Percentiles rank a stretch among this genome's conserved stretches.
Evolutionary conservation across 441 rosid genomes (phyloP).

Genomic region (Populus tomentosa): DNA sequence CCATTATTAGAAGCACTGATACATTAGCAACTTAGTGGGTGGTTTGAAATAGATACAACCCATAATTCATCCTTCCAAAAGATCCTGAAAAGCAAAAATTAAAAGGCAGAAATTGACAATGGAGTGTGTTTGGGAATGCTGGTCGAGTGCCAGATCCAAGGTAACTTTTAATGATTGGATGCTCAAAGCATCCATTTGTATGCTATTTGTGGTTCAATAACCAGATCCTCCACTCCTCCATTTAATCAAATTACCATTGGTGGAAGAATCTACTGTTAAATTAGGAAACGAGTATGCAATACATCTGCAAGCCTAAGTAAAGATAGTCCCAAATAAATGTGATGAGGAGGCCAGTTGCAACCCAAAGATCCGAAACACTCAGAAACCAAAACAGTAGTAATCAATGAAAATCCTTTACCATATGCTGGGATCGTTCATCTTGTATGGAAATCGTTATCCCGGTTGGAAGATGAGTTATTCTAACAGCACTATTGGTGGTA

Average conservation of each 20-base stretch:
- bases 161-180: not conserved
- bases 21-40: not conserved
- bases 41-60: not conserved
- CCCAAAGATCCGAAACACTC: not conserved
- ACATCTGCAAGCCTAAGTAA: not conserved
- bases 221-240: not conserved
- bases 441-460: conserved; percentile 84
- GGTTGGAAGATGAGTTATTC: conserved; percentile 72
- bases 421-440: conserved; percentile 96
- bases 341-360: not conserved
- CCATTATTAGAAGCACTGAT: not conserved
- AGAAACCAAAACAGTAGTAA: not conserved
- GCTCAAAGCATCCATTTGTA: not conserved
- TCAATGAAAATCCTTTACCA: conserved; percentile 44
- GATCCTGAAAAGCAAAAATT: not conserved
- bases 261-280: not conserved
- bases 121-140: not conserved
- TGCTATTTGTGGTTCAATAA: not conserved
- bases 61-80: not conserved
- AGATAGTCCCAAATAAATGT: not conserved
- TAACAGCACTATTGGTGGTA: conserved; percentile 94
- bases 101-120: not conserved
- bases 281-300: not conserved
- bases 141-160: not conserved
- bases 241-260: not conserved